These are phyloP conservation scores for Trichodelitschia bisporula DNA, from an alignment of 495 filamentous ascomycete genomes.

Conservation along the genomic window DNA sequence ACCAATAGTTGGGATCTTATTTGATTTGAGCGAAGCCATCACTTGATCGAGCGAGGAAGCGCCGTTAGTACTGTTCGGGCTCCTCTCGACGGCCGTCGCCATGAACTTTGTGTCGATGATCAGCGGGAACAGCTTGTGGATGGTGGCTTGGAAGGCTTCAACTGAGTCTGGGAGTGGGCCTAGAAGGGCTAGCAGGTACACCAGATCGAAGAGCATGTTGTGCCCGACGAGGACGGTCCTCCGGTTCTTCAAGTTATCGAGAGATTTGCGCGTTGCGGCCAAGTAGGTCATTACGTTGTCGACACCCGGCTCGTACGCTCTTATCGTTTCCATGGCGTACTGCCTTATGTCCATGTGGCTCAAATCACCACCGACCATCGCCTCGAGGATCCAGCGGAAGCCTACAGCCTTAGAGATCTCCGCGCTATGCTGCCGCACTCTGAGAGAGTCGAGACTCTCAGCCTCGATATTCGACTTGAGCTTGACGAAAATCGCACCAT, in stretches of 20 bases:
- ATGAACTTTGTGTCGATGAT: constrained; percentile 65
- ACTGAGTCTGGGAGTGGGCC: constrained; percentile 35
- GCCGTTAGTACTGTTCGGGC: constrained; percentile 24
- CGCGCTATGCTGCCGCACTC: too few relatives aligned
- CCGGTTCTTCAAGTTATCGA: constrained; percentile 17
- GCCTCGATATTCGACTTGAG: too few relatives aligned
- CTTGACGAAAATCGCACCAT: too few relatives aligned
- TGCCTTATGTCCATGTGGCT: constrained; percentile 19
- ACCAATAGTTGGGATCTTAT: constrained; percentile 24
- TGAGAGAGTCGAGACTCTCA: too few relatives aligned
- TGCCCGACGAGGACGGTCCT: constrained; percentile 42
- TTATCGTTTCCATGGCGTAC: too few relatives aligned
- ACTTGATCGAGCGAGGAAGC: constrained; percentile 26
- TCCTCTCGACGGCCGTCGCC: constrained; percentile 22
- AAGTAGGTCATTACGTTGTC: too few relatives aligned
- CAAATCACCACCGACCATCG: constrained; percentile 33
- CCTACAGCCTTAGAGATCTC: too few relatives aligned
- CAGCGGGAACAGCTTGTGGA: constrained; percentile 36
- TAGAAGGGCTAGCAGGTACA: constrained; percentile 49
- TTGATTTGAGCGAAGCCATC: constrained; percentile 16
- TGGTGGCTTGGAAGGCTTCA: constrained; percentile 28
- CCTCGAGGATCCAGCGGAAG: constrained; percentile 47
- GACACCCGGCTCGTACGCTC: neutral
- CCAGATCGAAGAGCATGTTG: constrained; percentile 51
- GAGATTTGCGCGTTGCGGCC: neutral